Evolutionary conservation across 169 alveolate species (phyloP), one percentile per base, ranked within the genome.

Genomic region (Cyclospora cayetanensis): DNA sequence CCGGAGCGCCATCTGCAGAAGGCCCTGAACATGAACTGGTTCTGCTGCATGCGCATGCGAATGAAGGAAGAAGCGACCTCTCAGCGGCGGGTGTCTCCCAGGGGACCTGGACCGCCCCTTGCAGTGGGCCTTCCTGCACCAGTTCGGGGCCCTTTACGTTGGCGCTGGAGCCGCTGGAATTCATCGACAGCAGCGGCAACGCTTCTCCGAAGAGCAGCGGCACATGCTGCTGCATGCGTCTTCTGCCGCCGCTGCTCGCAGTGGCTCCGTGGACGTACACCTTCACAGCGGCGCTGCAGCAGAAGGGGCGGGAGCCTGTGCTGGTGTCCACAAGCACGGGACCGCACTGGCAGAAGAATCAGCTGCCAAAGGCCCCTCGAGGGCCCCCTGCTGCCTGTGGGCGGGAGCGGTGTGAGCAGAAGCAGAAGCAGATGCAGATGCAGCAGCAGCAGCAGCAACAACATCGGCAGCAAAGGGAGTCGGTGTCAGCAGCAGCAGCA

Each of bases 21-120:
- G 55, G 15, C 55, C 55, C 55, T 46, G 22, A 31, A 22, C 35
- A 46, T 27, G 50, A 68, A 1, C 52, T 68, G 80, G 52, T 68
- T 42, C 80, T 68, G 80, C 80, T 68, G 80, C 80, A 68, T 68
- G 80, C 80, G 35, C 52, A 68, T 4, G 80, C 80, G n/a, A 1
- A 1, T 68, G 12, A 4, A 68, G 43, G 27, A 31, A 1, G 80
- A 41, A 41, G 76, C 41, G 25, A 35, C 76, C 76, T n/a, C n/a
- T n/a, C n/a, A n/a, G n/a, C n/a, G n/a, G n/a, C n/a, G n/a, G n/a
- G n/a, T n/a, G n/a, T n/a, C 39, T 2, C 76, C 11, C 76, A 3
- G 39, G 46, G 43, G 52, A 20, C 27, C n/a, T n/a, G n/a, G n/a
- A n/a, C 80, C 80, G 46, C 50, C 80, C 43, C 1, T n/a, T 4